Evolutionary conservation across 257 asterid genomes (phyloP), one percentile per base, ranked within the genome.

Genomic region (Solanum verrucosum): DNA sequence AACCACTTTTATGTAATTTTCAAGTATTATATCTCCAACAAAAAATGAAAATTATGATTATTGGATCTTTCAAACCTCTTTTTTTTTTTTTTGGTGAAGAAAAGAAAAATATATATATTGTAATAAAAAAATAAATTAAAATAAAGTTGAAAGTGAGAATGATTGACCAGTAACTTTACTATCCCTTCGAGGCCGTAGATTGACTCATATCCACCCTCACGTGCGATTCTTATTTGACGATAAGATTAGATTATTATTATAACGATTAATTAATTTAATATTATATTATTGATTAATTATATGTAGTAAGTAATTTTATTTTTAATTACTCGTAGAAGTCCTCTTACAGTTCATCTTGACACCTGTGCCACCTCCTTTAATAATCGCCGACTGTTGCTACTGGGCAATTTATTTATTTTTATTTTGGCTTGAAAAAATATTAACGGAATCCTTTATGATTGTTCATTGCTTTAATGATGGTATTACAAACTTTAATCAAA

Each of bases 171-270:
- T 87, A 75, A 90, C 10, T 87, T 90, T 82, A 52, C 78, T 65
- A 86, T 87, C 90, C 91, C 88, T 84, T 93, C 93, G 93, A 93
- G 92, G 94, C 87, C 78, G 90, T 90, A 87, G 87, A 92, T 94
- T 93, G 93, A 90, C 93, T 46, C 86, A 40, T 90, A 88, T 88
- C 87, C 90, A 87, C 81, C 93, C 96, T 89, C 98, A 93, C 96
- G 96, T 92, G 95, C 91, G 90, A 91, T 70, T 60, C 89, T 85
- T 34, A 68, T 83, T 29, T 72, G 78, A 84, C 87, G 27, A 63
- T 83, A 38, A 25, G 40, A 72, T 52, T 88, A 52, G 85, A 88
- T 40, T 52, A 37, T 33, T 78, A 35, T 15, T 15, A 7, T 2
- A 3, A 33, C 9, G 9, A 18, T 9, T 65, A 27, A 37, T 70